Evolutionary conservation across 805 yeast species (phyloP), one percentile per base, ranked within the genome.

Genomic region (Saccharomycopsis amapae): DNA sequence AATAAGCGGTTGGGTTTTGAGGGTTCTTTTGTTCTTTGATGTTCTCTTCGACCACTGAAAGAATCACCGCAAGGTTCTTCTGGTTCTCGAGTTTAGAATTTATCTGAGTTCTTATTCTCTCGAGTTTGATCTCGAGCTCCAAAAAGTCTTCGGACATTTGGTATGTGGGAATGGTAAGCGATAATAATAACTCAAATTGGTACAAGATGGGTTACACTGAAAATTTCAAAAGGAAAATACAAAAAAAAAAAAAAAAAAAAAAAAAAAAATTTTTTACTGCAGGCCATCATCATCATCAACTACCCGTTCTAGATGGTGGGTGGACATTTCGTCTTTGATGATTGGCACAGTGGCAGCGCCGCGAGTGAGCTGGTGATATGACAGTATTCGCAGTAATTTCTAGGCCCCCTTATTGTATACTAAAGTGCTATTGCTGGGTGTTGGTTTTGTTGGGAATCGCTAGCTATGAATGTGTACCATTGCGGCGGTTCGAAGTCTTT

Each of bases 21-120:
- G 72, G 71, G 42, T 76, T 76, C 37, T 72, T 69, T 55, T 81
- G 85, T 53, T 79, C 87, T 37, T 73, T 70, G 37, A 93, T 73
- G 55, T 85, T 85, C 55, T 86, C 96, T 61, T 93, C 99, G 40
- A 93, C 89, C 3, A 97, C 95, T 19, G 82, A 74, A 40, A 93
- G 71, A 46, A 90, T 80, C 23, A 86, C 65, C 6, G 96, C 95
- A 52, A 85, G 69, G 59, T 83, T 87, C 58, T 82, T 84, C 65
- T 88, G 97, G 62, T 88, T 85, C 20, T 82, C 87, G 42, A 89
- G 67, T 60, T 86, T 87, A n/a, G 95, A 86, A 51, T 65, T 72
- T 56, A 74, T 65, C 58, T 88, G 96, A 3, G 68, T 55, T 61
- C 96, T 75, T 54, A 89, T 78, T 58, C 77, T 78, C 48, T 76